Evolutionary conservation across 768 basidiomycete species (phyloP), one percentile per base, ranked within the genome.

Genomic region (Pholiota molesta): DNA sequence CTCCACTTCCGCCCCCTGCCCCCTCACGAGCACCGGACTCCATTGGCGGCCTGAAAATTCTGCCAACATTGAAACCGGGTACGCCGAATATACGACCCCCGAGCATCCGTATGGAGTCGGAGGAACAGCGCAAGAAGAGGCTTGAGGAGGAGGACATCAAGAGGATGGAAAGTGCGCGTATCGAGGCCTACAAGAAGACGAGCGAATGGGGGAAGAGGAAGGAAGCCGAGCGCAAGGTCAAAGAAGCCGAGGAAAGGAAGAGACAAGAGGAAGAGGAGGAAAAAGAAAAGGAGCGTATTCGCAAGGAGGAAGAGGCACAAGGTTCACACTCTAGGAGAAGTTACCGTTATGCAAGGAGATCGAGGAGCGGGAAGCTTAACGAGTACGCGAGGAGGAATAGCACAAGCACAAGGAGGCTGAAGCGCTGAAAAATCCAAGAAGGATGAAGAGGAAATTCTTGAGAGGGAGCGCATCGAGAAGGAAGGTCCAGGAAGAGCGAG

Each of bases 31-130:
- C n/a, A n/a, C n/a, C n/a, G n/a, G n/a, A n/a, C n/a, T n/a, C n/a
- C n/a, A n/a, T n/a, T n/a, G n/a, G n/a, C n/a, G n/a, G n/a, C n/a
- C n/a, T n/a, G n/a, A n/a, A n/a, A n/a, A n/a, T n/a, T n/a, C n/a
- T n/a, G n/a, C n/a, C n/a, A n/a, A n/a, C n/a, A n/a, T n/a, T n/a
- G n/a, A 79, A 77, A 62, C 77, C 81, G 29, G 74, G 77, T 21
- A 77, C 78, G 21, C 74, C 75, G 11, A 74, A 70, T 35, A 69
- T 74, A 62, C 71, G 78, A 37, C 72, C 78, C 8, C 65, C 71
- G 19, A 76, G 78, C 51, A 77, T 93, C 29, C 83, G 90, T 62
- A 83, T 93, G 63, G 90, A 93, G 78, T 86, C 79, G 7, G 77
- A 77, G 60, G 79, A 81, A 55, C 81, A 82, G 67, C 72, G 72